Evolutionary conservation across 805 yeast species (phyloP).

Genomic region (Isabelozyma pseudorhagii): DNA sequence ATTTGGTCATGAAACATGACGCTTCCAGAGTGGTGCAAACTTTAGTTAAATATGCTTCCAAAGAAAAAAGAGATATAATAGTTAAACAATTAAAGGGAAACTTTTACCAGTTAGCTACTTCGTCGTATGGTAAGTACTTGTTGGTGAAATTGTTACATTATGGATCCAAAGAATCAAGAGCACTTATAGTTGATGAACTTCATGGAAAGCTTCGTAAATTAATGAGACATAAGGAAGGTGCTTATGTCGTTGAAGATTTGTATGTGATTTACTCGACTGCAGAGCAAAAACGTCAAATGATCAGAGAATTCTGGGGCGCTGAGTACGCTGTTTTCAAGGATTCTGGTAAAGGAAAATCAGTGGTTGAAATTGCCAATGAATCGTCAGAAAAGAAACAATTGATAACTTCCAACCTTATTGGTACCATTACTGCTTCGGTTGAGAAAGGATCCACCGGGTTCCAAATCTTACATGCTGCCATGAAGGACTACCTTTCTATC

Average conservation of each 20-base stretch:
- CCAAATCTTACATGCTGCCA: conserved; percentile 92
- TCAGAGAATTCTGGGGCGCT: conserved; percentile 95
- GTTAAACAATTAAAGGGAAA: conserved; percentile 68
- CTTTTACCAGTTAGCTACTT: conserved; percentile 80
- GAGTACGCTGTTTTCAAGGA: conserved; percentile 90
- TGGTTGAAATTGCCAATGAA: conserved; percentile 64
- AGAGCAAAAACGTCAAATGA: conserved; percentile 85
- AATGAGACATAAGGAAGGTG: conserved; percentile 97
- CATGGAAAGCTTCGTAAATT: conserved; percentile 89
- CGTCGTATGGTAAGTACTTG: conserved; percentile 90
- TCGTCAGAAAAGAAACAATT: conserved; percentile 75
- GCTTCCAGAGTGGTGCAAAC: conserved; percentile 96
- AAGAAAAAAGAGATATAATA: conserved; percentile 71
- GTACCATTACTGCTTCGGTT: conserved; percentile 85
- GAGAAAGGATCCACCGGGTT: conserved; percentile 96
- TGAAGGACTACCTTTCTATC: conserved; percentile 81
- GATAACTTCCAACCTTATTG: conserved; percentile 70
- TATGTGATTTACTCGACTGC: conserved; percentile 80
- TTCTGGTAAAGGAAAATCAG: conserved; percentile 57
- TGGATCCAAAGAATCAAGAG: conserved; percentile 81
- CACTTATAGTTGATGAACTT: conserved; percentile 71
- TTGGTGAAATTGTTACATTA: conserved; percentile 86
- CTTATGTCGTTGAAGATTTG: conserved; percentile 93
- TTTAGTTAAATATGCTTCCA: conserved; percentile 78
- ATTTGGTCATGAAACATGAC: conserved; percentile 91